Conservation (phyloP, 306 rosid genomes). For the Ochetophila trinervis region DNA sequence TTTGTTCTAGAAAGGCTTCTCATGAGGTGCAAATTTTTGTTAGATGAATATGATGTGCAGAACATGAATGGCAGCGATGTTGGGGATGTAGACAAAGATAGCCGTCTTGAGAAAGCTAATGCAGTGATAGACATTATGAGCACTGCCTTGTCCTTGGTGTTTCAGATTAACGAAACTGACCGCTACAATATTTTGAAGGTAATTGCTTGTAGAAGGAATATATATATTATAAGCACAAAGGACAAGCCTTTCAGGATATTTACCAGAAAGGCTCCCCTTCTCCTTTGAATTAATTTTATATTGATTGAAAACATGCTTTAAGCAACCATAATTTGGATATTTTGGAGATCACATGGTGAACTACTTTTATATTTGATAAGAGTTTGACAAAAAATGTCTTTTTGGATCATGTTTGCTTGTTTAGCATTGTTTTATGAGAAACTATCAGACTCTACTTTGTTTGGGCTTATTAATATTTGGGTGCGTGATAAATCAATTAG, state of each 20-base stretch:
- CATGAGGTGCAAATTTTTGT: conserved; percentile 89
- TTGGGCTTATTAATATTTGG: neutral
- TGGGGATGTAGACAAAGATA: conserved; percentile 44
- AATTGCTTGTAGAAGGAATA: conserved; percentile 30
- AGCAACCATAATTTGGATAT: neutral
- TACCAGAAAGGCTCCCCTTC: neutral
- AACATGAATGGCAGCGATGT: conserved; percentile 41
- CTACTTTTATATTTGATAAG: neutral
- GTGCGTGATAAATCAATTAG: neutral
- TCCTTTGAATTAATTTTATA: neutral
- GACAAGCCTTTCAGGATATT: conserved; percentile 5
- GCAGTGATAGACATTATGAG: conserved; percentile 94
- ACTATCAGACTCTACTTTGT: neutral
- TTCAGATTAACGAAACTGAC: conserved; percentile 83
- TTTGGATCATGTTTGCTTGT: neutral
- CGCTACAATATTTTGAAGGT: conserved; percentile 92
- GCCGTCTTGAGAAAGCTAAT: conserved; percentile 88
- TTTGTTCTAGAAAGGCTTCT: conserved; percentile 92
- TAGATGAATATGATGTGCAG: conserved; percentile 79
- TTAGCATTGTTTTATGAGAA: neutral
- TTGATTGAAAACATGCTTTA: neutral
- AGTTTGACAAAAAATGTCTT: neutral
- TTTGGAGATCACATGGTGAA: conserved; percentile 5
- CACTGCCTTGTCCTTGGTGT: conserved; percentile 76
- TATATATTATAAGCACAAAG: conserved; percentile 9